Evolutionary conservation across 495 filamentous ascomycete species (phyloP).

Genomic region (Peziza echinospora): DNA sequence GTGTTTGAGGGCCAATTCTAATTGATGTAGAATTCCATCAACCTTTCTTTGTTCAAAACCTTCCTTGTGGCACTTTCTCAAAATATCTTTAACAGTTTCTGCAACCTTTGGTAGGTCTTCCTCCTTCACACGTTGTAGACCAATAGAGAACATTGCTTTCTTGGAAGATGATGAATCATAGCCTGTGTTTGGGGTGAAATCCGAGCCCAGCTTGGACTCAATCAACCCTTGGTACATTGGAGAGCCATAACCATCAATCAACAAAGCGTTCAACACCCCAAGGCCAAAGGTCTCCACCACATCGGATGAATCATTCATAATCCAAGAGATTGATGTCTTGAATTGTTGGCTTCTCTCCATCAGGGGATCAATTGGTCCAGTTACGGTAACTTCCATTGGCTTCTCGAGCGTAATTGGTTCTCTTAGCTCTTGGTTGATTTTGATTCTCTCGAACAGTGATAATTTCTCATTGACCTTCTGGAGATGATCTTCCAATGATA

Average conservation of each 20-base stretch:
- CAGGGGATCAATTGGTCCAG: constrained; percentile 74
- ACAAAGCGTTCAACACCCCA: constrained; percentile 52
- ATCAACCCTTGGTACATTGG: constrained; percentile 81
- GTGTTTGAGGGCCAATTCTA: constrained; percentile 76
- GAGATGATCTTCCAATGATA: constrained; percentile 62
- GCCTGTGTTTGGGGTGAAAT: constrained; percentile 85
- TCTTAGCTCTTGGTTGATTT: constrained; percentile 51
- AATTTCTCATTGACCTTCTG: constrained; percentile 52
- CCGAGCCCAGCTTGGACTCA: constrained; percentile 72
- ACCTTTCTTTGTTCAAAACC: constrained; percentile 80
- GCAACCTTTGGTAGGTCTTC: constrained; percentile 58
- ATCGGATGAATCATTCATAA: constrained; percentile 61
- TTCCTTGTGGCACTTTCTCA: constrained; percentile 39
- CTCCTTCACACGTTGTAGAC: constrained; percentile 64
- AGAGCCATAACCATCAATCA: constrained; percentile 86
- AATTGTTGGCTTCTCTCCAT: constrained; percentile 65
- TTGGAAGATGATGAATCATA: constrained; percentile 55
- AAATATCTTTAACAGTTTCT: constrained; percentile 42
- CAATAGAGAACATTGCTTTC: constrained; percentile 67
- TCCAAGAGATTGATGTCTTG: constrained; percentile 86
- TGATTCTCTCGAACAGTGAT: constrained; percentile 42
- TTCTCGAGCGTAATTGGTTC: constrained; percentile 46
- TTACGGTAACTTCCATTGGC: constrained; percentile 43
- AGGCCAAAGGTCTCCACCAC: constrained; percentile 71
- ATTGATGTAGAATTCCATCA: constrained; percentile 77